phyloP scores from a whole-genome alignment of 768 basidiomycete genomes.

The Leccinum boreale region DNA sequence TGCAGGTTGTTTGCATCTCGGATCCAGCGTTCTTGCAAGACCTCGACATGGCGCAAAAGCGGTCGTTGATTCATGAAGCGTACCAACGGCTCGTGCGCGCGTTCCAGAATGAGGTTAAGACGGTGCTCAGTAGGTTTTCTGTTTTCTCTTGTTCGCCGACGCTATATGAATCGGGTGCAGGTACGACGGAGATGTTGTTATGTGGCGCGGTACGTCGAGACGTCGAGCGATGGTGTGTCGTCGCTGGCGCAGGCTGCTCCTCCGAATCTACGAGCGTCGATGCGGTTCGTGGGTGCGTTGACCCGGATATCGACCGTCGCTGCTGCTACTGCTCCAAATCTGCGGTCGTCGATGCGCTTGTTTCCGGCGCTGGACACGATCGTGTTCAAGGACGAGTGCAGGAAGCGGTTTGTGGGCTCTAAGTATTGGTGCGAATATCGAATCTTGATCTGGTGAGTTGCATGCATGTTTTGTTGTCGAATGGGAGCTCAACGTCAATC shows the following conservation, averaged over 20 bases:
- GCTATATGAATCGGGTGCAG: conserved; percentile 31
- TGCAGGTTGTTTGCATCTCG: conserved; percentile 47
- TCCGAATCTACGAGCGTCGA: conserved; percentile 40
- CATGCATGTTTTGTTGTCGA: not conserved
- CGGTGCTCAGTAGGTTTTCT: conserved; percentile 46
- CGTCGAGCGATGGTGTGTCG: conserved; percentile 17
- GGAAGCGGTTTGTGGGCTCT: conserved; percentile 51
- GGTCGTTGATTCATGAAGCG: too few species aligned
- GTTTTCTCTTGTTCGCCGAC: not conserved
- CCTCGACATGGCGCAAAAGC: too few species aligned
- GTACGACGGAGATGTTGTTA: conserved; percentile 73
- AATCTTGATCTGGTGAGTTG: conserved; percentile 47
- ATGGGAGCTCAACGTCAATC: too few species aligned
- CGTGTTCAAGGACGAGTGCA: conserved; percentile 55
- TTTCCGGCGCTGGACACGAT: conserved; percentile 55
- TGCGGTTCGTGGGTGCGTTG: too few species aligned
- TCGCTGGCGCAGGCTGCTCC: not conserved
- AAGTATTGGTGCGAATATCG: conserved; percentile 52
- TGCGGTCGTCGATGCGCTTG: conserved; percentile 53
- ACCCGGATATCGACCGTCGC: too few species aligned
- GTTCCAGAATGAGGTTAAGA: conserved; percentile 48
- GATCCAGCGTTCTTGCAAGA: conserved; percentile 46
- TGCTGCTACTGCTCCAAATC: too few species aligned
- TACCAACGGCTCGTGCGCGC: conserved; percentile 9
- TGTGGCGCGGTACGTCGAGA: conserved; percentile 57